phyloP scores from a whole-genome alignment of 1,284 basidiomycete species.

The Naganishia liquefaciens region DNA sequence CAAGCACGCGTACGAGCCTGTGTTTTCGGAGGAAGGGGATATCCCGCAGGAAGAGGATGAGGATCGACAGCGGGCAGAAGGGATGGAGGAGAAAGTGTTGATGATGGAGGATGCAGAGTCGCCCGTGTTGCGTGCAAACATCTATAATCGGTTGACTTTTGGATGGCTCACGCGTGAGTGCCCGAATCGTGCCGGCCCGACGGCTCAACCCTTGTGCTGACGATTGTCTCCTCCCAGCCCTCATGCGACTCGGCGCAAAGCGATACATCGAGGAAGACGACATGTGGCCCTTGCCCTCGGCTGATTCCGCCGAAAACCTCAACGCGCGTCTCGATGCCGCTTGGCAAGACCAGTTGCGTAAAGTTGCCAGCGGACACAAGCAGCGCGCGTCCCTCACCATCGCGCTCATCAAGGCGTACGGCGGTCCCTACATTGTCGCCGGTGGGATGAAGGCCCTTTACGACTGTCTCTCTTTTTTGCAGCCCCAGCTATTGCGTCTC shows the following conservation, averaged over 20 bases:
- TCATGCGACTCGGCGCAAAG: slow-evolving; percentile 68
- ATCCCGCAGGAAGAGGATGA: slow-evolving; percentile 29
- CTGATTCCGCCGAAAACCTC: slow-evolving; percentile 73
- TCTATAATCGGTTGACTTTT: slow-evolving; percentile 60
- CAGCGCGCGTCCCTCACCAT: slow-evolving; percentile 69
- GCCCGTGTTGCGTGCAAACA: slow-evolving; percentile 76
- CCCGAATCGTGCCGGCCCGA: slow-evolving; percentile 60
- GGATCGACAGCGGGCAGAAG: slow-evolving; percentile 33
- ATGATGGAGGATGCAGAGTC: slow-evolving; percentile 63
- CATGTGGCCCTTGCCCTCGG: slow-evolving; percentile 65
- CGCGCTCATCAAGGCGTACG: slow-evolving; percentile 74
- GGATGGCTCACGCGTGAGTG: slow-evolving; percentile 47
- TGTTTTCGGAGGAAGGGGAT: slow-evolving; percentile 13
- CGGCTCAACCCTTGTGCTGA: too few species aligned
- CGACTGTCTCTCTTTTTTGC: slow-evolving; percentile 78
- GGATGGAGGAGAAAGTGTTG: slow-evolving; percentile 37
- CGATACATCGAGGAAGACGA: slow-evolving; percentile 70
- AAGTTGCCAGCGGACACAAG: slow-evolving; percentile 59
- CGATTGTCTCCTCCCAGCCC: slow-evolving; percentile 40
- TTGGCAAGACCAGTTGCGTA: slow-evolving; percentile 53
- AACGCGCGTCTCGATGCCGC: slow-evolving; percentile 62
- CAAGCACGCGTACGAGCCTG: slow-evolving; percentile 24
- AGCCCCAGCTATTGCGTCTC: slow-evolving; percentile 82
- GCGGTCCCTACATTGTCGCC: slow-evolving; percentile 72
- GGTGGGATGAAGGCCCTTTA: slow-evolving; percentile 71